Conservation (phyloP, 2,329 filamentous ascomycete species). For the Gaeumannomyces tritici region DNA sequence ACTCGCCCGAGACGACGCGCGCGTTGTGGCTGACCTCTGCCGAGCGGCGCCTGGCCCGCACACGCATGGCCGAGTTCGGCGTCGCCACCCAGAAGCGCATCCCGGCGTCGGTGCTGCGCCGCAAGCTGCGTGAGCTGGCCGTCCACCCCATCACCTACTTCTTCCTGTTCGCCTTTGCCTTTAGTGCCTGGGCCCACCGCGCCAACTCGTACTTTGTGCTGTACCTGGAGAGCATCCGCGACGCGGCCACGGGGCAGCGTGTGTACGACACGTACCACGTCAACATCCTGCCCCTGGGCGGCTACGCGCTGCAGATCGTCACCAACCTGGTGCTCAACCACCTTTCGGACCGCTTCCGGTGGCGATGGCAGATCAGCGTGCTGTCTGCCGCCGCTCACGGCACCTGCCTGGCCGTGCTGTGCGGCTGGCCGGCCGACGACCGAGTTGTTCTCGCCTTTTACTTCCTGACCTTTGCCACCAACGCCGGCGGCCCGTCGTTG, state of each 20-base stretch:
- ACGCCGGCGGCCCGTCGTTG: conserved; percentile 20
- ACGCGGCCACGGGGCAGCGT: conserved; percentile 9
- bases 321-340: conserved; percentile 24
- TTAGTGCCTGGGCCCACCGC: conserved; percentile 15
- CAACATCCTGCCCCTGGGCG: conserved; percentile 15
- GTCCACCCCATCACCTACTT: conserved; percentile 13
- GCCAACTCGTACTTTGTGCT: conserved; percentile 17
- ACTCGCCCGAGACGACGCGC: conserved; percentile 14
- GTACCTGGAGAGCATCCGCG: conserved; percentile 14
- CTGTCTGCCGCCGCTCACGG: conserved; percentile 18
- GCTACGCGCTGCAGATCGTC: conserved; percentile 20
- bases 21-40: conserved; percentile 11
- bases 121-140: conserved; percentile 10
- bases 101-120: conserved; percentile 6
- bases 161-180: conserved; percentile 14
- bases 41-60: conserved; percentile 9
- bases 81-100: conserved; percentile 11
- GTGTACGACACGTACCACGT: conserved; percentile 15
- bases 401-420: conserved; percentile 21
- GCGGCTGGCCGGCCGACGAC: conserved; percentile 21
- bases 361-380: conserved; percentile 27
- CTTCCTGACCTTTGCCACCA: conserved; percentile 24
- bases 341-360: conserved; percentile 25
- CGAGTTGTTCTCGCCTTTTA: conserved; percentile 23
- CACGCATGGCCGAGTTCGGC: conserved; percentile 9